Conservation (phyloP, 2,329 filamentous ascomycete species). For the Didymella glomerata region DNA sequence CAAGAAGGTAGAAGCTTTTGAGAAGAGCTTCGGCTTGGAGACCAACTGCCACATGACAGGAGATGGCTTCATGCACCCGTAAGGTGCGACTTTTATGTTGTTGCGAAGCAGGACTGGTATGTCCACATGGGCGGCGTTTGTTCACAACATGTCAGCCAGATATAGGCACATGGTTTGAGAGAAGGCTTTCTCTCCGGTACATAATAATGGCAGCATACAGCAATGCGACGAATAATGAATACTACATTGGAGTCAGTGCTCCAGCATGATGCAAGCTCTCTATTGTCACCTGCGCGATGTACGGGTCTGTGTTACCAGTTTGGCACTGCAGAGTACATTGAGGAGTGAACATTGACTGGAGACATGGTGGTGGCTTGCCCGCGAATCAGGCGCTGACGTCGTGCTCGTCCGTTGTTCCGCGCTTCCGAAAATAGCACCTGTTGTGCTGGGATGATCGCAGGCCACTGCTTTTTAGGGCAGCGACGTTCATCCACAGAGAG, state of each 20-base stretch:
- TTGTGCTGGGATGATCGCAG: slow-evolving; percentile 6
- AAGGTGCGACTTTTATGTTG: slow-evolving; percentile 13
- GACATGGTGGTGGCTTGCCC: slow-evolving; percentile 6
- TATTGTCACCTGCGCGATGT: slow-evolving; percentile 2
- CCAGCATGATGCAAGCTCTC: not conserved
- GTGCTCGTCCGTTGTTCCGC: not conserved
- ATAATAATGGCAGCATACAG: slow-evolving; percentile 9
- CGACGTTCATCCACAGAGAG: slow-evolving; percentile 13
- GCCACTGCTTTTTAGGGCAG: slow-evolving; percentile 6
- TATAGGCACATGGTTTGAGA: slow-evolving; percentile 11
- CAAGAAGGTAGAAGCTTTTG: slow-evolving; percentile 36
- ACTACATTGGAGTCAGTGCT: slow-evolving; percentile 9
- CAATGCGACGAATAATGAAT: slow-evolving; percentile 16
- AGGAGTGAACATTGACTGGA: not conserved
- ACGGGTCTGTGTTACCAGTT: not conserved
- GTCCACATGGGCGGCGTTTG: slow-evolving; percentile 15
- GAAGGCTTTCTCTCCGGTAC: slow-evolving; percentile 6
- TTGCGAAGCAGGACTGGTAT: slow-evolving; percentile 3
- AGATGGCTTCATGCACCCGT: slow-evolving; percentile 50
- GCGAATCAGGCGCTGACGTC: slow-evolving; percentile 12
- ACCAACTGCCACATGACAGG: slow-evolving; percentile 40
- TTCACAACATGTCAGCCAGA: slow-evolving; percentile 13
- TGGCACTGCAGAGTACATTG: not conserved
- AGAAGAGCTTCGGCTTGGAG: slow-evolving; percentile 40
- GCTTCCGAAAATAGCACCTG: slow-evolving; percentile 19